Conservation (phyloP, 1,284 basidiomycete genomes). For the Sphagnurus paluster region DNA sequence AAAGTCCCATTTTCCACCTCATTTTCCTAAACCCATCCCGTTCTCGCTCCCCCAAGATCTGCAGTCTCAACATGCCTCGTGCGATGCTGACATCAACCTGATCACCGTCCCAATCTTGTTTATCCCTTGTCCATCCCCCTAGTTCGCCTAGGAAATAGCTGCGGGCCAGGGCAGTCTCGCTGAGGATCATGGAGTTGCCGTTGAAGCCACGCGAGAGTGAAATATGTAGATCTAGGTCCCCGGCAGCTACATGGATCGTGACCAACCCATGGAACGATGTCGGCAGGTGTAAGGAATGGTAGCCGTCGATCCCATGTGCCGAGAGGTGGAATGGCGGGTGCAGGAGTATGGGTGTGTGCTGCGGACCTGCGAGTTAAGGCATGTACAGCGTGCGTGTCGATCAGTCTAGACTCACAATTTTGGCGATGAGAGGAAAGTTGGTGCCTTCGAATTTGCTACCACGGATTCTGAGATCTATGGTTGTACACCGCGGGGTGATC, state of each 20-base stretch:
- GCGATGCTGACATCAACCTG: slow-evolving; percentile 17
- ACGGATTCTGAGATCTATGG: slow-evolving; percentile 22
- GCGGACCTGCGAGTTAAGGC: background rate
- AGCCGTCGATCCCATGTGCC: slow-evolving; percentile 17
- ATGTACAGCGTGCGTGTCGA: background rate
- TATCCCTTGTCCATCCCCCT: slow-evolving; percentile 22
- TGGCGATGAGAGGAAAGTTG: slow-evolving; percentile 31
- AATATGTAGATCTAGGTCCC: slow-evolving; percentile 22
- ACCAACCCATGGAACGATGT: slow-evolving; percentile 23
- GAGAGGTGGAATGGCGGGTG: slow-evolving; percentile 22
- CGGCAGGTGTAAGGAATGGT: slow-evolving; percentile 23
- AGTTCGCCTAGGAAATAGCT: slow-evolving; percentile 25
- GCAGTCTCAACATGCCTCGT: slow-evolving; percentile 19
- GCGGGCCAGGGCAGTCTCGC: slow-evolving; percentile 19
- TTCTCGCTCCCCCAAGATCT: slow-evolving; percentile 19
- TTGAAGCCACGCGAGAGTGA: slow-evolving; percentile 19
- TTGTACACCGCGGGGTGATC: slow-evolving; percentile 17
- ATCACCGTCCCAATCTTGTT: slow-evolving; percentile 24
- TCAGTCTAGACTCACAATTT: slow-evolving; percentile 28
- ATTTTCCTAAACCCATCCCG: slow-evolving; percentile 17
- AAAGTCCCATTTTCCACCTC: slow-evolving; percentile 16
- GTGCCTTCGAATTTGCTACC: slow-evolving; percentile 17
- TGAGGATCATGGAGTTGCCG: slow-evolving; percentile 19
- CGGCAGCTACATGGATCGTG: slow-evolving; percentile 15
- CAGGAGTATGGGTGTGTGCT: slow-evolving; percentile 18